phyloP scores from a whole-genome alignment of 2,329 filamentous ascomycete species.

The Aspergillus neotritici region DNA sequence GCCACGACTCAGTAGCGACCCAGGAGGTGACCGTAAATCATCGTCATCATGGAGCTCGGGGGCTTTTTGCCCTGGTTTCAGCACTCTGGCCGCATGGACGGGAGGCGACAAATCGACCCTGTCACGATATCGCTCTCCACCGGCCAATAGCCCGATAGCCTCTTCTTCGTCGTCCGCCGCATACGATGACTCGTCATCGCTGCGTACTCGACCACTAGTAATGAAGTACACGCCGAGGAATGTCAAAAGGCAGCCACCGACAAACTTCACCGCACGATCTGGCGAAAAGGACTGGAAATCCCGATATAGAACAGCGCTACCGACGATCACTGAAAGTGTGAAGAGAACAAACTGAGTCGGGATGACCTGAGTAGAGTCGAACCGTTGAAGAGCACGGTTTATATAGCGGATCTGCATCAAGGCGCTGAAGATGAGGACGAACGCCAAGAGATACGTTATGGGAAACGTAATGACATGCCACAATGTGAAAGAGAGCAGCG shows the following conservation, averaged over 20 bases:
- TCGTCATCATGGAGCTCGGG: slow-evolving; percentile 14
- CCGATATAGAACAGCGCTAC: slow-evolving; percentile 86
- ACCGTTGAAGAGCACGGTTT: slow-evolving; percentile 82
- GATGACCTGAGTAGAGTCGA: slow-evolving; percentile 96
- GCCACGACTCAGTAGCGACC: slow-evolving; percentile 30
- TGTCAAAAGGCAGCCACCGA: slow-evolving; percentile 84
- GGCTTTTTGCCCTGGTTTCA: slow-evolving; percentile 14
- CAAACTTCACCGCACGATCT: slow-evolving; percentile 72
- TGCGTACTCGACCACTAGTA: slow-evolving; percentile 67
- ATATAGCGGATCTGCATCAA: slow-evolving; percentile 97
- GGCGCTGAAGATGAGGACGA: slow-evolving; percentile 74
- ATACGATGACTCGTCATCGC: slow-evolving; percentile 57
- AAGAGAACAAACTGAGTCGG: slow-evolving; percentile 97
- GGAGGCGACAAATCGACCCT: slow-evolving; percentile 27
- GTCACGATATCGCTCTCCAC: slow-evolving; percentile 35
- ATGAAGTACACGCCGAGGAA: slow-evolving; percentile 98
- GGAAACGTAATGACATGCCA: slow-evolving; percentile 86
- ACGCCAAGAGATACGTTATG: slow-evolving; percentile 79
- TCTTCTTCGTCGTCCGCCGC: slow-evolving; percentile 60
- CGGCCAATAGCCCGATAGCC: slow-evolving; percentile 37
- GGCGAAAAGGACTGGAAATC: slow-evolving; percentile 82
- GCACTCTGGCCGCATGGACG: slow-evolving; percentile 12
- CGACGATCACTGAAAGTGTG: slow-evolving; percentile 89
- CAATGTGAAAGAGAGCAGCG: slow-evolving; percentile 84
- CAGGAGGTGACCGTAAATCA: slow-evolving; percentile 23